phyloP scores from a whole-genome alignment of 768 basidiomycete genomes.

The Cyclocybe cylindracea region DNA sequence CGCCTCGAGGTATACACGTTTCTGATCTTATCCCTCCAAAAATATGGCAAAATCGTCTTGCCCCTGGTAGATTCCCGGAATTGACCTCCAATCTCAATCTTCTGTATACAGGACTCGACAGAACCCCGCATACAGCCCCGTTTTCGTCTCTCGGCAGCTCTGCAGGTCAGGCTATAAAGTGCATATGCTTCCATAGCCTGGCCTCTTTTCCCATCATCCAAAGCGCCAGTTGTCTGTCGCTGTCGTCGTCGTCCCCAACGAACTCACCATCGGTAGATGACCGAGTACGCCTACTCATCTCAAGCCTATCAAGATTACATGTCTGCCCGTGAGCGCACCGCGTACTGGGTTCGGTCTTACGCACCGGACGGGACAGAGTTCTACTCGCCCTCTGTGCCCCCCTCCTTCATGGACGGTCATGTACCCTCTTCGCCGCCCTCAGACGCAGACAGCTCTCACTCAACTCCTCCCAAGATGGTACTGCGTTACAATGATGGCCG shows the following conservation, averaged over 20 bases:
- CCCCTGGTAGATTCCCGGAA: slow-evolving; percentile 32
- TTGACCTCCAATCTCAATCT: slow-evolving; percentile 29
- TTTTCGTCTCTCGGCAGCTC: slow-evolving; percentile 29
- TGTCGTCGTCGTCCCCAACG: slow-evolving; percentile 10
- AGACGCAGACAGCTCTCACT: slow-evolving; percentile 49
- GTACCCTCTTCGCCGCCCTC: slow-evolving; percentile 44
- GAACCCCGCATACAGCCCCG: slow-evolving; percentile 31
- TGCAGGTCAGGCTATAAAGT: slow-evolving; percentile 35
- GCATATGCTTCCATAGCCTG: slow-evolving; percentile 21
- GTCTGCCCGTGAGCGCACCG: slow-evolving; percentile 61
- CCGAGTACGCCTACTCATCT: slow-evolving; percentile 62
- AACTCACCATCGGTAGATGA: slow-evolving; percentile 43
- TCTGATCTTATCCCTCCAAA: slow-evolving; percentile 40
- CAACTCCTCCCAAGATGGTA: slow-evolving; percentile 72
- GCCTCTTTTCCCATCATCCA: slow-evolving; percentile 25
- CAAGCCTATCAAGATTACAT: slow-evolving; percentile 60
- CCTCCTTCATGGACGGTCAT: slow-evolving; percentile 47
- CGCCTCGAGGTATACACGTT: slow-evolving; percentile 47
- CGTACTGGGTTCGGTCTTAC: slow-evolving; percentile 57
- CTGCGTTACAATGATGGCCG: slow-evolving; percentile 67
- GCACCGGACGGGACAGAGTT: slow-evolving; percentile 39
- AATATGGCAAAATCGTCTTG: slow-evolving; percentile 31
- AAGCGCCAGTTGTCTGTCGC: slow-evolving; percentile 16
- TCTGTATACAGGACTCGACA: slow-evolving; percentile 22
- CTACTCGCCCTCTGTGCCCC: slow-evolving; percentile 61